Percentiles rank a stretch among this genome's conserved stretches.
Conservation (phyloP, 129 eudicot genomes). For the Ambrosia artemisiifolia region DNA sequence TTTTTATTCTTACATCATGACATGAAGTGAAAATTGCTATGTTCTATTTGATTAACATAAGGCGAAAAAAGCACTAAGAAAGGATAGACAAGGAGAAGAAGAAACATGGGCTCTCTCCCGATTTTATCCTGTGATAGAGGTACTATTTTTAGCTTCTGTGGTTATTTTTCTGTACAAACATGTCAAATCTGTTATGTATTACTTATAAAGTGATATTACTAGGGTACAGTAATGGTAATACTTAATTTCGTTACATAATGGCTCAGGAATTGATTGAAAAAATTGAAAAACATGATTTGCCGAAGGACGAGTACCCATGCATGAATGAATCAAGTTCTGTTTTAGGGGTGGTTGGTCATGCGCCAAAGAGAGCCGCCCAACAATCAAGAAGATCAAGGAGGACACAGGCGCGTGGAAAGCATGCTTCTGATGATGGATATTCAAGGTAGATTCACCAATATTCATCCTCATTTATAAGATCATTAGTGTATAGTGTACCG, state of each 20-base stretch:
- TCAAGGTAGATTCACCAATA: slow-evolving; percentile 44
- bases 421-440: slow-evolving; percentile 74
- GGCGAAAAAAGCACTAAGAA: slow-evolving; percentile 61
- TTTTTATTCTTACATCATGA: slow-evolving; percentile 12
- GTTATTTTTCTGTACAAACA: slow-evolving; percentile 6
- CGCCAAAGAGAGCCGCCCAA: slow-evolving; percentile 43
- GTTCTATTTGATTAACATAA: slow-evolving; percentile 42
- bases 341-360: slow-evolving; percentile 20
- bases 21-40: slow-evolving; percentile 23
- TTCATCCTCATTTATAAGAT: not conserved
- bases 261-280: slow-evolving; percentile 78
- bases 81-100: slow-evolving; percentile 85
- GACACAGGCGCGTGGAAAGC: slow-evolving; percentile 58
- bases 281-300: slow-evolving; percentile 61
- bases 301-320: slow-evolving; percentile 74
- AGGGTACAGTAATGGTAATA: slow-evolving; percentile 3
- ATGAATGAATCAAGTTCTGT: slow-evolving; percentile 46
- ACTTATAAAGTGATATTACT: slow-evolving; percentile 4
- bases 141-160: slow-evolving; percentile 16
- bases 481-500: not conserved
- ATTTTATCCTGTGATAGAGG: slow-evolving; percentile 92
- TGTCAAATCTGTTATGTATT: not conserved
- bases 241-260: not conserved
- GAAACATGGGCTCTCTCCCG: slow-evolving; percentile 87
- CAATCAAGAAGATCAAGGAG: slow-evolving; percentile 88